Evolutionary conservation across 2,329 filamentous ascomycete species (phyloP), one percentile per base, ranked within the genome.

Genomic region (Alternaria gansuensis): DNA sequence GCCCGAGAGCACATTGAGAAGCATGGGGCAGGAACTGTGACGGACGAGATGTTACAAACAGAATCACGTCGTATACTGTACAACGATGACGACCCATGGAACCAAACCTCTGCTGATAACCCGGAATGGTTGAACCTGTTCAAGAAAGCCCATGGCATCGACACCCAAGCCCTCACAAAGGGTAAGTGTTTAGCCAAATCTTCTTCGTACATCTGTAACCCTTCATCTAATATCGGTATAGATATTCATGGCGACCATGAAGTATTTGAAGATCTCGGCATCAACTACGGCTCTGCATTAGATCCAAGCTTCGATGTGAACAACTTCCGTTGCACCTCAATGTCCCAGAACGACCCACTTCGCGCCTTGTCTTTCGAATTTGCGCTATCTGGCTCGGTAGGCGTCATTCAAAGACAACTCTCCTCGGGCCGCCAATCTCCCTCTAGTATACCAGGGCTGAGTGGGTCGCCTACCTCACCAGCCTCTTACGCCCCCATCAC

Each of bases 31-130:
- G 49, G 60, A 4, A 66, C 65, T 14, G 63, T 82, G 21, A 82
- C 80, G 1, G 83, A 85, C 60, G 80, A 82, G 17, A 80, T 82
- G 76, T 73, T 85, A 6, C 82, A 84, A 66, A 62, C 64, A 4
- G 75, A 83, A 54, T 79, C 82, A 2, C 75, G 82, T n/a, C 69
- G 71, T 36, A 80, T 84, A 21, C 58, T 84, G 5, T 85, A 83
- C 56, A 79, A 80, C 14, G 75, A 75, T 14, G 81, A 84, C 39
- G 82, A 84, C 53, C 66, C 75, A 7, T 84, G 82, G 82, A 80
- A 83, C 51, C 75, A 78, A 29, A 78, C 76, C 1, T 72, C 75
- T 11, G 76, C 75, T 14, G 75, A 78, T 36, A 78, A 78, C 40
- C 68, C 72, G 0, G 81, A 82, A 55, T 83, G 81, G 81, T 73